Evolutionary conservation across 2,329 filamentous ascomycete species (phyloP), one percentile per base, ranked within the genome.

Genomic region (Rutstroemia sydowiana): DNA sequence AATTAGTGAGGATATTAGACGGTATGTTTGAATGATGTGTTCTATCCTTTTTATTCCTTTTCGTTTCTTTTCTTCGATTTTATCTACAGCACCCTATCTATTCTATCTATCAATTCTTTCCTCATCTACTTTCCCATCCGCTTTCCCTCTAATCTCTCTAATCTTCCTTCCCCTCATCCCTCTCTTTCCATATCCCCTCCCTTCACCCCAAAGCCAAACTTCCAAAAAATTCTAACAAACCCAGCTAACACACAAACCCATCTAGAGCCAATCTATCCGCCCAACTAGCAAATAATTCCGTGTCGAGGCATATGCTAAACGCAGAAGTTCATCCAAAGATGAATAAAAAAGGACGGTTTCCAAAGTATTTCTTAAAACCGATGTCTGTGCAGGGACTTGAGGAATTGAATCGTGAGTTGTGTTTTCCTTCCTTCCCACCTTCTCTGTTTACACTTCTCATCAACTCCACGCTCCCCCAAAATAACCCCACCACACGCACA

Each of bases 241-340:
- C n/a, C n/a, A n/a, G n/a, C 28, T 47, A 43, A 42, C 8, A 26
- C 6, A 14, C 7, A 28, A 16, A 21, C n/a, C n/a, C n/a, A n/a
- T n/a, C n/a, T 39, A 62, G 60, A 21, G 50, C 54, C 23, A 62
- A 63, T 23, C 28, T 60, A 11, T 36, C 46, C 8, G 59, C 49
- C 16, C 59, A 62, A 48, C 40, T 62, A 9, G 55, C 59, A 14
- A 63, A 63, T 26, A 49, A 37, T 28, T 32, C 45, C 4, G 48
- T 60, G 7, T 55, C 41, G 7, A 14, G 49, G 8, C 14, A 31
- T 9, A 55, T 53, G 43, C n/a, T 41, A 10, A 53, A 58, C 28
- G 56, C 55, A 11, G 54, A 63, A 23, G 43, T 63, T 6, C 60
- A 63, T 37, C 61, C 61, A 2, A 63, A 61, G 31, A 16, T 59